phyloP scores from a whole-genome alignment of 75 land plant species.

The Pseudotsuga menziesii region DNA sequence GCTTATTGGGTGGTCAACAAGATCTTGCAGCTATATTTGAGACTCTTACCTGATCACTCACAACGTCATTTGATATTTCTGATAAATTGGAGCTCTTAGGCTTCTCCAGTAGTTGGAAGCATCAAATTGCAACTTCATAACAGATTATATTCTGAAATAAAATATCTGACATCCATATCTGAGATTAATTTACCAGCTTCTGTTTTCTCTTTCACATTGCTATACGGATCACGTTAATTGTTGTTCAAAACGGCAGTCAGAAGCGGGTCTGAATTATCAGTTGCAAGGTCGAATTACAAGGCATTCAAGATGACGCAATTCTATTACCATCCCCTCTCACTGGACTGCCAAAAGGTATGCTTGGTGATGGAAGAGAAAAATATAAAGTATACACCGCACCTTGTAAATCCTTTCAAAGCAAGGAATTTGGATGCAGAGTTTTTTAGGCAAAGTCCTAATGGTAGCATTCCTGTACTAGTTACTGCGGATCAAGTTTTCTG shows the following conservation, averaged over 20 bases:
- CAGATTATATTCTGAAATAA: too few species aligned
- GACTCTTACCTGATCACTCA: not conserved
- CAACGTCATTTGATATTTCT: not conserved
- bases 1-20: not conserved
- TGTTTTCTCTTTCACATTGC: not conserved
- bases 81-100: not conserved
- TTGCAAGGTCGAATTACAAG: not conserved
- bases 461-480: constrained; percentile 25
- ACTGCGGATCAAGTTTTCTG: constrained; percentile 18
- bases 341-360: constrained; percentile 33
- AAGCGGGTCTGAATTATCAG: not conserved
- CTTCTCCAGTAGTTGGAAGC: not conserved
- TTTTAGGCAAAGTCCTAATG: constrained; percentile 26
- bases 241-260: not conserved
- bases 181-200: too few species aligned
- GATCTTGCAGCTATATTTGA: not conserved
- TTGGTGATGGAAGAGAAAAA: constrained; percentile 29
- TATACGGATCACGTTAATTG: not conserved
- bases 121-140: too few species aligned
- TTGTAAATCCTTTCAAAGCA: constrained; percentile 28
- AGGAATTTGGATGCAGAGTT: constrained; percentile 37
- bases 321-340: constrained; percentile 32
- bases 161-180: too few species aligned
- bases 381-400: constrained; percentile 14
- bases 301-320: constrained; percentile 18